Evolutionary conservation across 169 alveolate genomes (phyloP).

Genomic region (Eimeria tenella): DNA sequence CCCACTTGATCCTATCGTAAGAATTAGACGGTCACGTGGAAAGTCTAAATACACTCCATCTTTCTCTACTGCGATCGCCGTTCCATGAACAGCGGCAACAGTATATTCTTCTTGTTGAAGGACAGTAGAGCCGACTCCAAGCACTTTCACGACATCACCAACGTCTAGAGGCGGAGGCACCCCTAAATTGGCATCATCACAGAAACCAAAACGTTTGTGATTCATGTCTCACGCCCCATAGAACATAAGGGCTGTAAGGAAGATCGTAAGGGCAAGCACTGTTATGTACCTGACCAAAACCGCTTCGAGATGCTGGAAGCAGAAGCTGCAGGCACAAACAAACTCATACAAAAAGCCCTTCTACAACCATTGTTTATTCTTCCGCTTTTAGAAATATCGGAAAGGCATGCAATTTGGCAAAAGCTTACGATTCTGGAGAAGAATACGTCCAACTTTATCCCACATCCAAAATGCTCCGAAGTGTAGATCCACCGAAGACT

Average conservation of each 20-base stretch:
- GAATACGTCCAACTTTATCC: constrained; percentile 43
- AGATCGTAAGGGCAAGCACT: background rate
- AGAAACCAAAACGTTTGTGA: background rate
- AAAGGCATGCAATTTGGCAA: background rate
- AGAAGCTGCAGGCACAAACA: constrained; percentile 22
- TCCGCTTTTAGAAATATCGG: background rate
- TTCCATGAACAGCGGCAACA: constrained; percentile 24
- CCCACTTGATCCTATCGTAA: constrained; percentile 31
- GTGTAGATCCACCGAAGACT: constrained; percentile 29
- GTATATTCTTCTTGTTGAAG: constrained; percentile 19
- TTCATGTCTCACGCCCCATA: background rate
- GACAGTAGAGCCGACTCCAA: constrained; percentile 15
- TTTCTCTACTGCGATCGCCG: background rate
- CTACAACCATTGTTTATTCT: background rate
- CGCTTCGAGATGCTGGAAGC: constrained; percentile 37
- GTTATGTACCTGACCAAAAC: constrained; percentile 47
- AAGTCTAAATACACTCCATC: constrained; percentile 12
- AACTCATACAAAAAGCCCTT: background rate
- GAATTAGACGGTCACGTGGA: constrained; percentile 28
- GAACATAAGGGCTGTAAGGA: background rate
- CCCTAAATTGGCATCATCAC: background rate
- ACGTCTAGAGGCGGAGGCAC: constrained; percentile 44
- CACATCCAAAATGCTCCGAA: constrained; percentile 62
- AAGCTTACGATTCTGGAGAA: constrained; percentile 58
- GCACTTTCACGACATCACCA: constrained; percentile 53